Conservation (phyloP, 1,284 basidiomycete species). For the Papiliotrema fonsecae region DNA sequence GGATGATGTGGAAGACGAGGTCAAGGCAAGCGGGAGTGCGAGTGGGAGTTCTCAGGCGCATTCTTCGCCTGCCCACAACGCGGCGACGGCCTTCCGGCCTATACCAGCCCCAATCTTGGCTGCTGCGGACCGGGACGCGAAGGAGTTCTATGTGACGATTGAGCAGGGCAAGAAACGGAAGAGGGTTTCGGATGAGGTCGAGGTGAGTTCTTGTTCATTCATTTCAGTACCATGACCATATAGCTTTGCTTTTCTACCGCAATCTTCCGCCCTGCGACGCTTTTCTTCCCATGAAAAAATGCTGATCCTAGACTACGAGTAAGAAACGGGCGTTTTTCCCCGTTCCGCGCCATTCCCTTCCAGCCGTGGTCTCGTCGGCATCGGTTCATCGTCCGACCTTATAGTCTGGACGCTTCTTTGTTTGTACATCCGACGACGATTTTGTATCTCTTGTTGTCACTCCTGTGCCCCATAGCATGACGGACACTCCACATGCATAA, state of each 20-base stretch:
- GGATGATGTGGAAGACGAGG: not conserved
- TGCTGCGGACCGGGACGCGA: not conserved
- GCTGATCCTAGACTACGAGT: not conserved
- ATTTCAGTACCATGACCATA: too few relatives aligned
- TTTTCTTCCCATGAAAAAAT: not conserved
- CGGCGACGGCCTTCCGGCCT: not conserved
- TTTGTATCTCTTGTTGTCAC: too few relatives aligned
- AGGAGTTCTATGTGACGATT: not conserved
- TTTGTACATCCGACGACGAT: not conserved
- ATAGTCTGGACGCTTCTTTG: too few relatives aligned
- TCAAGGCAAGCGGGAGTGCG: not conserved
- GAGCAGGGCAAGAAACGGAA: constrained; percentile 1
- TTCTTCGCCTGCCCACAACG: not conserved
- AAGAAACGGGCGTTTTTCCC: not conserved
- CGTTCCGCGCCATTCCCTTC: not conserved
- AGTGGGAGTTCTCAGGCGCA: not conserved
- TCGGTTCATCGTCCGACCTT: not conserved
- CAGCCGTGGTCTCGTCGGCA: not conserved
- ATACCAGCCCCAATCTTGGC: not conserved
- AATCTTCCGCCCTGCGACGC: not conserved
- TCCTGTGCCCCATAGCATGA: too few relatives aligned
- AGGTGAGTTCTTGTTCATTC: constrained; percentile 6
- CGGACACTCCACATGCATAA: too few relatives aligned
- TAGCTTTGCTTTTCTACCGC: too few relatives aligned
- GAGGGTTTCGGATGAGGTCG: constrained; percentile 8